Evolutionary conservation across 371 early-diverging fungal genomes (phyloP).

Genomic region (Zopfochytrium polystomum): DNA sequence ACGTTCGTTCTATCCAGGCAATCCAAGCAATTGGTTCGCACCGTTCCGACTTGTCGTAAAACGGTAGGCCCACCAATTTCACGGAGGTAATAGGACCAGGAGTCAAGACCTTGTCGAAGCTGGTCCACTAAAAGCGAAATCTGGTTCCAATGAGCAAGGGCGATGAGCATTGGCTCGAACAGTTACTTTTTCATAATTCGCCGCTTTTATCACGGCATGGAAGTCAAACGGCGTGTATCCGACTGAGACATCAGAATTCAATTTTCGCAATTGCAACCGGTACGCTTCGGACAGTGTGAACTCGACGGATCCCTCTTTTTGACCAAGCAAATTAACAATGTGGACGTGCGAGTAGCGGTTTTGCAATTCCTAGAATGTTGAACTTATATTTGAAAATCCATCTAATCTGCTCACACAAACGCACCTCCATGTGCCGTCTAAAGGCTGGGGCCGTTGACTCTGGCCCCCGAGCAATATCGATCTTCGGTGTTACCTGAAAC

Average conservation of each 20-base stretch:
- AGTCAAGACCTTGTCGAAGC: not conserved
- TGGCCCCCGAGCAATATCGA: conserved; percentile 62
- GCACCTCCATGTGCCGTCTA: conserved; percentile 48
- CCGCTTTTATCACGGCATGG: conserved; percentile 74
- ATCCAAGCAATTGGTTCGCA: conserved; percentile 97
- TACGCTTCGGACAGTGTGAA: conserved; percentile 56
- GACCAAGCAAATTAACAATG: conserved; percentile 79
- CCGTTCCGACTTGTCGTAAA: conserved; percentile 73
- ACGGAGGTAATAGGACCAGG: conserved; percentile 14
- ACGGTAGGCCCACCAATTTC: conserved; percentile 40
- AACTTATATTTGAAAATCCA: not conserved
- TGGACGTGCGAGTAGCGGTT: conserved; percentile 71
- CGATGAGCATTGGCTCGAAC: conserved; percentile 11
- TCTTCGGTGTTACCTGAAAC: conserved; percentile 73
- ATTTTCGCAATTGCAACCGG: not conserved
- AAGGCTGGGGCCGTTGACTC: conserved; percentile 39
- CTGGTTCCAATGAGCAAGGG: conserved; percentile 2
- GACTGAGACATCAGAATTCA: no score
- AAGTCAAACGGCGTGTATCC: conserved; percentile 78
- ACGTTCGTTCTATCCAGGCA: conserved; percentile 89
- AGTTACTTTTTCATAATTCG: conserved; percentile 73
- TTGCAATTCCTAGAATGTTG: conserved; percentile 69
- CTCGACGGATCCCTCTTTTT: conserved; percentile 68
- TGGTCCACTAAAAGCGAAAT: conserved; percentile 5
- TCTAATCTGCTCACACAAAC: no score